Conservation (phyloP, 495 filamentous ascomycete species). For the Penicillium mononematosum region DNA sequence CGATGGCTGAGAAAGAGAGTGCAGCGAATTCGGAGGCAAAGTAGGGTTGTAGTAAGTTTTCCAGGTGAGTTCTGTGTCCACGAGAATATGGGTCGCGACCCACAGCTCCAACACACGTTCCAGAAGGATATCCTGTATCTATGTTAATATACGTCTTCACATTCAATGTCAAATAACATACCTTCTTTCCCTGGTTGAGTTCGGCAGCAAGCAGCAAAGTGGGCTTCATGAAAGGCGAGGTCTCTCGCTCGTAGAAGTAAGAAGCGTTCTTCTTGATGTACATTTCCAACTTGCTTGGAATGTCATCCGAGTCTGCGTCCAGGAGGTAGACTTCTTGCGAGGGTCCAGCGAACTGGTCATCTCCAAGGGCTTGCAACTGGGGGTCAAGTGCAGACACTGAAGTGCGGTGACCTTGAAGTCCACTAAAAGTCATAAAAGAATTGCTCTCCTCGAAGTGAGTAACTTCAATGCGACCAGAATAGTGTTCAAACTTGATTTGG, state of each 20-base stretch:
- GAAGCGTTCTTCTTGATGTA: slow-evolving; percentile 68
- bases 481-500: slow-evolving; percentile 54
- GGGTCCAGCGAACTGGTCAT: slow-evolving; percentile 43
- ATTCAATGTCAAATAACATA: slow-evolving; percentile 15
- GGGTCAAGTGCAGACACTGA: slow-evolving; percentile 51
- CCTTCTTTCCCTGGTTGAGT: slow-evolving; percentile 54
- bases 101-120: slow-evolving; percentile 71
- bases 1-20: slow-evolving; percentile 38
- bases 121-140: slow-evolving; percentile 56
- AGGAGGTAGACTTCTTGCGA: slow-evolving; percentile 55
- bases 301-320: slow-evolving; percentile 66
- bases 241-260: slow-evolving; percentile 62
- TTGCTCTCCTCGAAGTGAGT: slow-evolving; percentile 63
- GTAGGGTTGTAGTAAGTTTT: slow-evolving; percentile 55
- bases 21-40: slow-evolving; percentile 43
- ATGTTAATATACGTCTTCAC: slow-evolving; percentile 6
- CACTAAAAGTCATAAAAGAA: slow-evolving; percentile 51
- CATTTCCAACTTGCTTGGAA: slow-evolving; percentile 62
- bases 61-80: slow-evolving; percentile 66
- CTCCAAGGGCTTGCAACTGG: slow-evolving; percentile 52
- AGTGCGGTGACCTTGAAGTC: slow-evolving; percentile 46
- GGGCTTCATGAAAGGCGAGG: slow-evolving; percentile 64
- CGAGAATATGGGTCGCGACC: slow-evolving; percentile 70
- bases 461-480: slow-evolving; percentile 63
- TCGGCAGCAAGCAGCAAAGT: slow-evolving; percentile 61